A percentile compares a stretch with the other conserved stretches of the same genome.
phyloP scores from a whole-genome alignment of 352 stramenopile species.

The Globisporangium cederbergense region DNA sequence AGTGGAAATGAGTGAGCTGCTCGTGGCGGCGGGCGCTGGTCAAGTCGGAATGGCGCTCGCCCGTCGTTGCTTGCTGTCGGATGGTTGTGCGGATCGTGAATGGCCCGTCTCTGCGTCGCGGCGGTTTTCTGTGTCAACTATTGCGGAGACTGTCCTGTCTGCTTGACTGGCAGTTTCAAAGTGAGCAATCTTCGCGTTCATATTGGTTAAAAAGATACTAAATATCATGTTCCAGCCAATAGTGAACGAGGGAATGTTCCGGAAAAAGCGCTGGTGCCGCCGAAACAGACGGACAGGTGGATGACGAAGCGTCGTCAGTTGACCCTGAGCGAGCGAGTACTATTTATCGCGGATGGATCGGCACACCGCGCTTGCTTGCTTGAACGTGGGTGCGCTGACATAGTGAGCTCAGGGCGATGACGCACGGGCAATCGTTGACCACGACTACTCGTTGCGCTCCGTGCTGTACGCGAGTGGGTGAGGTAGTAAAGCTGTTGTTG shows the following conservation, averaged over 20 bases:
- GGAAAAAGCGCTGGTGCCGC: constrained; percentile 5
- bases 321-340: neutral
- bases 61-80: neutral
- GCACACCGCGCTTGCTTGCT: neutral
- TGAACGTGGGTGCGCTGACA: too few relatives aligned
- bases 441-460: neutral
- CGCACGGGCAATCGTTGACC: neutral
- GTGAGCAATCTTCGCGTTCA: neutral
- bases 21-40: neutral
- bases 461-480: neutral
- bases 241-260: constrained; percentile 3
- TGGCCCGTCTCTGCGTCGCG: neutral
- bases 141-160: constrained; percentile 2
- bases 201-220: neutral
- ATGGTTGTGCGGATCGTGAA: constrained; percentile 12
- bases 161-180: neutral
- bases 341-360: neutral
- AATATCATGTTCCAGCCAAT: too few relatives aligned
- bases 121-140: constrained; percentile 4
- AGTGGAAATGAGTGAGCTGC: constrained; percentile 26
- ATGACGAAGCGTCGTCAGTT: neutral
- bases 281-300: constrained; percentile 5
- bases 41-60: neutral
- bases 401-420: too few relatives aligned
- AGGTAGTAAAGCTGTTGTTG: neutral